Conservation (phyloP, 768 basidiomycete species). For the Hygrocybe punicea region DNA sequence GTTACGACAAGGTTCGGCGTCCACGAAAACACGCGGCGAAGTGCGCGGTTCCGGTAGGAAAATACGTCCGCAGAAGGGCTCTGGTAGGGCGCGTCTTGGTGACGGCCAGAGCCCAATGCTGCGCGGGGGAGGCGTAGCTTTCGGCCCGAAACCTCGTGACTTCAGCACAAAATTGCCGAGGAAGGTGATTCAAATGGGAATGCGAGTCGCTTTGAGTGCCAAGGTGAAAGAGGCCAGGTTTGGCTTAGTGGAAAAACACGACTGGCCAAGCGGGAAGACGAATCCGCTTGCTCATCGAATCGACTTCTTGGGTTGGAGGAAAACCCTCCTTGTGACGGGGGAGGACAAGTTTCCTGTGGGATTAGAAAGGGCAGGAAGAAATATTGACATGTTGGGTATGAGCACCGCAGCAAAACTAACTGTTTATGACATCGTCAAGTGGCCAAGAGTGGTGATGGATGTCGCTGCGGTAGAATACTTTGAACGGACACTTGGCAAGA, state of each 20-base stretch:
- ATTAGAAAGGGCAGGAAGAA: conserved; percentile 60
- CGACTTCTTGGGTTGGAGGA: conserved; percentile 60
- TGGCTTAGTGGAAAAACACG: conserved; percentile 68
- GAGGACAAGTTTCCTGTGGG: conserved; percentile 49
- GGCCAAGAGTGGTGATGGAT: conserved; percentile 80
- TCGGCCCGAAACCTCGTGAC: conserved; percentile 87
- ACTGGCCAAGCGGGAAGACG: conserved; percentile 74
- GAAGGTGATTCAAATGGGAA: conserved; percentile 89
- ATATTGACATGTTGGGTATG: conserved; percentile 67
- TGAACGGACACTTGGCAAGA: conserved; percentile 58
- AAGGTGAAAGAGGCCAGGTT: conserved; percentile 74
- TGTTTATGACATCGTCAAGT: conserved; percentile 81
- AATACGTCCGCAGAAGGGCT: conserved; percentile 88
- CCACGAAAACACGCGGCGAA: conserved; percentile 87
- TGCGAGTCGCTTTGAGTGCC: conserved; percentile 83
- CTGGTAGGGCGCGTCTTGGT: conserved; percentile 85
- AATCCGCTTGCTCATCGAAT: conserved; percentile 61
- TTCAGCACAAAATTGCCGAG: conserved; percentile 90
- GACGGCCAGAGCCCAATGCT: conserved; percentile 85
- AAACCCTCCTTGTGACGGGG: conserved; percentile 76
- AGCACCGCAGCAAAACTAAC: conserved; percentile 62
- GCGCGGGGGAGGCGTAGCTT: conserved; percentile 88
- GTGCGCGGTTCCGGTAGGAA: conserved; percentile 88
- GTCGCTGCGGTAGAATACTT: conserved; percentile 76
- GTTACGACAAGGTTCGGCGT: conserved; percentile 87